Conservation (phyloP, 2,329 filamentous ascomycete species). For the Neonectria punicea region DNA sequence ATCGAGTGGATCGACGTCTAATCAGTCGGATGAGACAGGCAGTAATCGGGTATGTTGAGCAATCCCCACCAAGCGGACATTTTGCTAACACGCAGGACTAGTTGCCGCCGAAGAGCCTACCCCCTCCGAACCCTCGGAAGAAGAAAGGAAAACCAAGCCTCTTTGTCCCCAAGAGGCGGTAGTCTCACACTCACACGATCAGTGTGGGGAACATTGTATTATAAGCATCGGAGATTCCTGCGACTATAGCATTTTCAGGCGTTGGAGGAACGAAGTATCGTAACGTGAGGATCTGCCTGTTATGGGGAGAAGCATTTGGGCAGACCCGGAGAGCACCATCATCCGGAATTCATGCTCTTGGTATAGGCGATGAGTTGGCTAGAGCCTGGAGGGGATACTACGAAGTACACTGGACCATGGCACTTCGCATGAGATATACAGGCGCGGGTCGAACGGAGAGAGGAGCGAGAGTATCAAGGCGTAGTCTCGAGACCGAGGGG, state of each 20-base stretch:
- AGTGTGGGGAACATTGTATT: constrained; percentile 13
- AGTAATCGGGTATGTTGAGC: constrained; percentile 34
- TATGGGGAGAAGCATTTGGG: constrained; percentile 9
- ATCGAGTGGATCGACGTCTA: constrained; percentile 38
- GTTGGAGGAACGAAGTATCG: constrained; percentile 28
- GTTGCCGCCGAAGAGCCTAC: constrained; percentile 33
- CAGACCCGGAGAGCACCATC: not conserved
- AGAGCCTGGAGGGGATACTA: not conserved
- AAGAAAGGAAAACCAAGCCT: constrained; percentile 57
- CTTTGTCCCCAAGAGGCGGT: constrained; percentile 55
- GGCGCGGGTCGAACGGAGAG: not conserved
- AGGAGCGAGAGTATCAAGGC: not conserved
- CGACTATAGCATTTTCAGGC: constrained; percentile 32
- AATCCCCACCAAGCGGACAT: not conserved
- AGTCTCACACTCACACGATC: not conserved
- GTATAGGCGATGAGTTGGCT: not conserved
- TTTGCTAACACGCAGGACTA: constrained; percentile 29
- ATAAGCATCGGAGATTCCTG: constrained; percentile 21
- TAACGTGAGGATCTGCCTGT: not conserved
- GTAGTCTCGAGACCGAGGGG: not conserved
- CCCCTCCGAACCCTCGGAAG: constrained; percentile 48
- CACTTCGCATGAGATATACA: constrained; percentile 6
- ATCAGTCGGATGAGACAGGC: constrained; percentile 28
- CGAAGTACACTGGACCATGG: not conserved
- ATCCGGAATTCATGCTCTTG: constrained; percentile 1